phyloP scores from a whole-genome alignment of 2,329 filamentous ascomycete genomes.

The Leptodontidium sp. region DNA sequence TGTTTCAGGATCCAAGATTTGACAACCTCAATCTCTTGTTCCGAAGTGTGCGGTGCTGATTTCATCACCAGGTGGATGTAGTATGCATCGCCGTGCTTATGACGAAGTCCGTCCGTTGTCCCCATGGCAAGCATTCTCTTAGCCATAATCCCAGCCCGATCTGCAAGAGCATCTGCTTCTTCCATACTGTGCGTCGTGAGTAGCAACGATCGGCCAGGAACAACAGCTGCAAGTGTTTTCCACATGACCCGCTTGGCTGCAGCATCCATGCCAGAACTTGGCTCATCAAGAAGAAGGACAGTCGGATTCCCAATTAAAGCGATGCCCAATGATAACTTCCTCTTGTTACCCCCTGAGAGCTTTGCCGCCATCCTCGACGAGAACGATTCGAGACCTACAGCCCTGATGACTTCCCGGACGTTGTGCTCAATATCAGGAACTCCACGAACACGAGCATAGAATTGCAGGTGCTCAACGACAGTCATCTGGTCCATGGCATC shows the following conservation, averaged over 20 bases:
- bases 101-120: slow-evolving; percentile 74
- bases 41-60: slow-evolving; percentile 75
- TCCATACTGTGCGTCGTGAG: slow-evolving; percentile 96
- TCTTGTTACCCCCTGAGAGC: slow-evolving; percentile 89
- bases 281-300: slow-evolving; percentile 89
- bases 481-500: slow-evolving; percentile 90
- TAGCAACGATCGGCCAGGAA: slow-evolving; percentile 80
- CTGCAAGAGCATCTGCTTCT: slow-evolving; percentile 88
- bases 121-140: slow-evolving; percentile 86
- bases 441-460: slow-evolving; percentile 87
- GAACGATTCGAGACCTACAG: slow-evolving; percentile 80
- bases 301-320: slow-evolving; percentile 92
- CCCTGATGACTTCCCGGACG: slow-evolving; percentile 78
- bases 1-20: slow-evolving; percentile 68
- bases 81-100: slow-evolving; percentile 78
- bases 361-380: slow-evolving; percentile 77
- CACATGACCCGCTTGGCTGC: slow-evolving; percentile 94
- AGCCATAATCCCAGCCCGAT: slow-evolving; percentile 85
- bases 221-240: slow-evolving; percentile 79
- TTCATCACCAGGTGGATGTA: slow-evolving; percentile 83
- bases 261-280: slow-evolving; percentile 87
- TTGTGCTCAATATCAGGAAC: slow-evolving; percentile 80
- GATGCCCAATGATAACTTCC: slow-evolving; percentile 90
- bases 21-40: slow-evolving; percentile 72
- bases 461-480: slow-evolving; percentile 82